phyloP scores from a whole-genome alignment of 306 rosid genomes.

The Cicer bijugum region DNA sequence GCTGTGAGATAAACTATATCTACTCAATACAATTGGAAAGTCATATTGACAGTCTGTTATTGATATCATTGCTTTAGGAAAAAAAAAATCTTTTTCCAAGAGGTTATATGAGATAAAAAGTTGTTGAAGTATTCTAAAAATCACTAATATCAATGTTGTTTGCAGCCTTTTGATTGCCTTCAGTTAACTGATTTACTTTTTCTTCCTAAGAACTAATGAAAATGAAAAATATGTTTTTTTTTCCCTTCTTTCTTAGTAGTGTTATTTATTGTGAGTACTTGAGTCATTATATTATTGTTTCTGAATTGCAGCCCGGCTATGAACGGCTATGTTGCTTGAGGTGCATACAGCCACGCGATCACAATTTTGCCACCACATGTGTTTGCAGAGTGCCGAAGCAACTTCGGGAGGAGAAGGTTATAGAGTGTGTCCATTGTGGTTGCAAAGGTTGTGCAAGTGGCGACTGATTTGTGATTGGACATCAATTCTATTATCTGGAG shows the following conservation, averaged over 20 bases:
- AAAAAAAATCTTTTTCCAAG: neutral
- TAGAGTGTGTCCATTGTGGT: conserved; percentile 91
- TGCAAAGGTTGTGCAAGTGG: conserved; percentile 93
- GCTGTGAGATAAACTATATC: neutral
- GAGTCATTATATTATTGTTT: conserved; percentile 23
- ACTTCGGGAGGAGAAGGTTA: conserved; percentile 83
- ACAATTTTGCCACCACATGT: conserved; percentile 86
- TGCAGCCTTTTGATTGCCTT: neutral
- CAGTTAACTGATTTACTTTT: conserved; percentile 1
- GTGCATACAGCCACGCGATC: conserved; percentile 93
- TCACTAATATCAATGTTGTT: neutral
- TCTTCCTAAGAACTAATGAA: neutral
- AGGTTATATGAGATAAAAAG: neutral
- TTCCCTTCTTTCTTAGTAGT: neutral
- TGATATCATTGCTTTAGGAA: neutral
- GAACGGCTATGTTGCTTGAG: conserved; percentile 87
- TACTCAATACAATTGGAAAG: conserved; percentile 1
- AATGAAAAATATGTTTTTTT: neutral
- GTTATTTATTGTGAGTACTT: neutral
- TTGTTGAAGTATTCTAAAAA: neutral
- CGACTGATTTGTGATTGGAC: conserved; percentile 50
- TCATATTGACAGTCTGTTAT: neutral
- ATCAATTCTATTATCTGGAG: conserved; percentile 4
- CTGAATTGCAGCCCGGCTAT: conserved; percentile 76
- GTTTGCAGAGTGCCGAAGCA: conserved; percentile 92